These are phyloP conservation scores for Fraxinus ornus DNA, from an alignment of 305 asterid species.

Conservation along the genomic window DNA sequence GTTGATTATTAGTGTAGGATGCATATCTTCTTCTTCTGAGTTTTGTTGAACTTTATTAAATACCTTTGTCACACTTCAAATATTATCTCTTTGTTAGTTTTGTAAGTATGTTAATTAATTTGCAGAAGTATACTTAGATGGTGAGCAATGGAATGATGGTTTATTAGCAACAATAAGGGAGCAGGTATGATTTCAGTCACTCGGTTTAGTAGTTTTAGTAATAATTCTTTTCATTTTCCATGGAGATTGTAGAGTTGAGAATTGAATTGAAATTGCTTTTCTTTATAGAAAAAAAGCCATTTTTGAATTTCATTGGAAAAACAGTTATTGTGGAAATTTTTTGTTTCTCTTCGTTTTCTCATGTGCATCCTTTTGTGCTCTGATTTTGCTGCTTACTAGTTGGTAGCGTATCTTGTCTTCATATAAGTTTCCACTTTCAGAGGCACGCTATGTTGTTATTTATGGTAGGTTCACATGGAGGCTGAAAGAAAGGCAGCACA, in stretches of 20 bases:
- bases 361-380: background rate
- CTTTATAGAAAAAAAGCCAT: background rate
- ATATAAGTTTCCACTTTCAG: background rate
- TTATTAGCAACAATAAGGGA: conserved; percentile 88
- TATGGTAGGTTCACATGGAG: conserved; percentile 88
- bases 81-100: conserved; percentile 19
- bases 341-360: background rate
- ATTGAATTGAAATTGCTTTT: background rate
- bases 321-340: background rate
- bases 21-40: background rate
- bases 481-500: conserved; percentile 77
- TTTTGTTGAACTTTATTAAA: conserved; percentile 10
- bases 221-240: conserved; percentile 18
- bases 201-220: conserved; percentile 9
- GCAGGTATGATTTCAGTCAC: conserved; percentile 53
- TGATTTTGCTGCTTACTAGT: conserved; percentile 15
- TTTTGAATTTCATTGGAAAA: background rate
- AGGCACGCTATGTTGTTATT: conserved; percentile 18
- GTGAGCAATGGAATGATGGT: conserved; percentile 99
- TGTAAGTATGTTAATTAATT: conserved; percentile 23
- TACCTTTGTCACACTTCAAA: background rate
- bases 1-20: background rate
- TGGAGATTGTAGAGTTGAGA: conserved; percentile 5
- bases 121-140: conserved; percentile 85
- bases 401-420: background rate